Evolutionary conservation across 2,329 filamentous ascomycete species (phyloP).

Genomic region (Pseudogymnoascus sp.): DNA sequence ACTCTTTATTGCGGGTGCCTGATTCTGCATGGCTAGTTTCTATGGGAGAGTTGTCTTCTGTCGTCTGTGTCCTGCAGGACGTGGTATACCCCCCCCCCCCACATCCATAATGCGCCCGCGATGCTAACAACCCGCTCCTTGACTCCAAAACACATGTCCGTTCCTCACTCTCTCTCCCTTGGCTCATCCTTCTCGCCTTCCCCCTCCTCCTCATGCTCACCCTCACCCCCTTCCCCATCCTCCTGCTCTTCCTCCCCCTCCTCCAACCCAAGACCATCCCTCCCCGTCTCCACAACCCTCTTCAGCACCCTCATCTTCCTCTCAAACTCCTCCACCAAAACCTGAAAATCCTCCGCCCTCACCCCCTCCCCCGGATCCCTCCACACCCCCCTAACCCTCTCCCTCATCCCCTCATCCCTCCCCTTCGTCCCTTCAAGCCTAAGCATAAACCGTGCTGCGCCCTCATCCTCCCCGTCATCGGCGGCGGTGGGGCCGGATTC

Average conservation of each 20-base stretch:
- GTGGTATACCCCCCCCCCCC: neutral
- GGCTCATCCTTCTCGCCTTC: neutral
- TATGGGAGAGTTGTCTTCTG: neutral
- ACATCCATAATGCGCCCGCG: neutral
- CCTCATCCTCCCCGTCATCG: slow-evolving; percentile 9
- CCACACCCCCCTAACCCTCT: slow-evolving; percentile 13
- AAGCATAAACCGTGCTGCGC: slow-evolving; percentile 42
- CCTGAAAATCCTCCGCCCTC: slow-evolving; percentile 39
- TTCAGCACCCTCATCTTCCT: slow-evolving; percentile 46
- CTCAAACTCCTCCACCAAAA: slow-evolving; percentile 48
- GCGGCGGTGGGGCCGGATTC: slow-evolving; percentile 30
- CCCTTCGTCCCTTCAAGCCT: slow-evolving; percentile 46
- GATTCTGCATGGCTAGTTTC: neutral
- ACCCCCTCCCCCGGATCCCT: slow-evolving; percentile 8
- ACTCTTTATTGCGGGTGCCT: slow-evolving; percentile 3
- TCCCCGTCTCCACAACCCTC: slow-evolving; percentile 40
- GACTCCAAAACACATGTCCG: neutral
- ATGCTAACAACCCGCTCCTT: neutral
- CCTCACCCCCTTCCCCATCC: neutral
- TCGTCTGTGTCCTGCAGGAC: neutral
- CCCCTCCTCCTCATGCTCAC: neutral
- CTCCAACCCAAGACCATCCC: slow-evolving; percentile 19
- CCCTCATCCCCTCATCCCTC: slow-evolving; percentile 30
- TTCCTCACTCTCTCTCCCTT: neutral
- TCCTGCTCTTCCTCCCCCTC: slow-evolving; percentile 12